Evolutionary conservation across 2,329 filamentous ascomycete genomes (phyloP).

Genomic region (Gnomoniopsis smithogilvyi): DNA sequence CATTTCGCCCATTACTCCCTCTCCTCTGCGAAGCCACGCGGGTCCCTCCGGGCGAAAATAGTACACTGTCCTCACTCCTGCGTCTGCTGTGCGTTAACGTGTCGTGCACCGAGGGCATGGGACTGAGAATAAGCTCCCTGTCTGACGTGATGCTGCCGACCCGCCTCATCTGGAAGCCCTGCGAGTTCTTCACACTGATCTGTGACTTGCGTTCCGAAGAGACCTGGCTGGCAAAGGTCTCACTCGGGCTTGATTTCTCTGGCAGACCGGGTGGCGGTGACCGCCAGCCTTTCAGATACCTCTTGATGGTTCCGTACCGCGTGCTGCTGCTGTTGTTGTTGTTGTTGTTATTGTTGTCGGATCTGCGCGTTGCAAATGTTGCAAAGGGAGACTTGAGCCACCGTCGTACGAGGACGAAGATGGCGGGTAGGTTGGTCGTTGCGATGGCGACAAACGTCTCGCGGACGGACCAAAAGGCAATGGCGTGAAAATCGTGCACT

Average conservation of each 20-base stretch:
- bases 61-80: background rate
- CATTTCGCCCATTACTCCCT: background rate
- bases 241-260: no score
- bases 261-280: no score
- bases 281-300: no score
- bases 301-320: background rate
- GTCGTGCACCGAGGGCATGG: background rate
- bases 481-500: conserved; percentile 14
- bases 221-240: background rate
- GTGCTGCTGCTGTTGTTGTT: background rate
- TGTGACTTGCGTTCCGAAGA: background rate
- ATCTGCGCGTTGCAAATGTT: background rate
- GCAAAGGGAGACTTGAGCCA: conserved; percentile 3
- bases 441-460: conserved; percentile 43
- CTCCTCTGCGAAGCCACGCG: background rate
- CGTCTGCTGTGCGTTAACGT: background rate
- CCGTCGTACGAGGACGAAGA: conserved; percentile 30
- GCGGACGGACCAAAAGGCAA: conserved; percentile 39
- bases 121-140: background rate
- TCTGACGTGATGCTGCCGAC: background rate
- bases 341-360: no score
- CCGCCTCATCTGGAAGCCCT: background rate
- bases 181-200: background rate
- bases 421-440: conserved; percentile 41
- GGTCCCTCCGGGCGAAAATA: no score